Evolutionary conservation across 1,284 basidiomycete genomes (phyloP), one percentile per base, ranked within the genome.

Genomic region (Meripilus lineatus): DNA sequence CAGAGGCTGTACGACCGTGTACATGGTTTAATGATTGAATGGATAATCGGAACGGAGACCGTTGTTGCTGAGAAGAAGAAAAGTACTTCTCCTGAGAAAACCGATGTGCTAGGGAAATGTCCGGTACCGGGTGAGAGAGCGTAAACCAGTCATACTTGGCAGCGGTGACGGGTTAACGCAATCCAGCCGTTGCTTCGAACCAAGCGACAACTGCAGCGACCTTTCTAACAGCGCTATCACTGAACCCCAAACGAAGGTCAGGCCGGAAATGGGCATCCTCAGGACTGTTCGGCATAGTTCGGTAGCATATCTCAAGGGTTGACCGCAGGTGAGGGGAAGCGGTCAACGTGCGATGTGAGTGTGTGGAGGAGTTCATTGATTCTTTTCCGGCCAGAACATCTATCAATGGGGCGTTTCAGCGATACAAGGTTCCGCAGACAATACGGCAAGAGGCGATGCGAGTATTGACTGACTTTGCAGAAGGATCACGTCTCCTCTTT

Each of bases 131-230:
- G n/a, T n/a, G n/a, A n/a, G n/a, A n/a, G n/a, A n/a, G n/a, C n/a
- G n/a, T n/a, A n/a, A n/a, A n/a, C n/a, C n/a, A n/a, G n/a, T n/a
- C n/a, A n/a, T n/a, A n/a, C n/a, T n/a, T n/a, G n/a, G n/a, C n/a
- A n/a, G n/a, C n/a, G n/a, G n/a, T n/a, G n/a, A n/a, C n/a, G 28
- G 24, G 42, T 36, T 42, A 47, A 50, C 36, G 48, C 46, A 84
- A 59, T 0, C 84, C 83, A 6, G 81, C 81, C 67, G 81, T 77
- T 10, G 55, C 56, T 58, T 86, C 77, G 50, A 88, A 83, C 86
- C 87, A 89, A 3, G 59, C 55, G 1, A 80, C 84, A n/a, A 86
- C 68, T 13, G 67, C 62, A 0, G 77, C 74, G 0, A 89, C 86
- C 47, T 73, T 81, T 42, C 77, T 68, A 8, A 89, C 81, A 4